Percentiles rank a stretch among this genome's conserved stretches.
These are phyloP conservation scores for Scheffersomyces amazonensis DNA, from an alignment of 805 yeast species.

Conservation along the genomic window DNA sequence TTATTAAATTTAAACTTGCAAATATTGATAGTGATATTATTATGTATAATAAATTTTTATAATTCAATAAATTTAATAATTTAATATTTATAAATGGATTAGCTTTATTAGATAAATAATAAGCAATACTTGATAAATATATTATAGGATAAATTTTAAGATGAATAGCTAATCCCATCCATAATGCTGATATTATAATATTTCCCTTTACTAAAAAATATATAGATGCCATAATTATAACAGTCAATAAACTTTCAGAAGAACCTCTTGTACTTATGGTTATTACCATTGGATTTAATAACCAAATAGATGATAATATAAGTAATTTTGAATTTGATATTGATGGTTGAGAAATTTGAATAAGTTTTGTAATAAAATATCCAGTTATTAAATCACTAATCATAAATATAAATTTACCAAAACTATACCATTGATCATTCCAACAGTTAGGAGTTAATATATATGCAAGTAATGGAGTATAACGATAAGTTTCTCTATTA, in stretches of 20 bases:
- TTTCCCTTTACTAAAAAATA: constrained; percentile 39
- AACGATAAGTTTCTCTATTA: constrained; percentile 81
- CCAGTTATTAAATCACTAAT: constrained; percentile 83
- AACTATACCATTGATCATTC: constrained; percentile 43
- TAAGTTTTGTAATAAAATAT: constrained; percentile 42
- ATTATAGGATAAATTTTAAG: constrained; percentile 91
- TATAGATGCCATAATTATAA: constrained; percentile 61
- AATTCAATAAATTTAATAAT: constrained; percentile 37
- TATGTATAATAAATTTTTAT: constrained; percentile 21
- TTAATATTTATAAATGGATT: constrained; percentile 23
- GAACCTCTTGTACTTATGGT: constrained; percentile 93
- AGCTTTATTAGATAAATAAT: constrained; percentile 32
- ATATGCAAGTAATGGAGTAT: constrained; percentile 91
- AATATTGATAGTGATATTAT: constrained; percentile 44
- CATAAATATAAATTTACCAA: constrained; percentile 80
- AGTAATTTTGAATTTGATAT: constrained; percentile 24
- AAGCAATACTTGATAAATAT: constrained; percentile 70
- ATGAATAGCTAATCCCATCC: constrained; percentile 80
- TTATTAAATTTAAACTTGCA: constrained; percentile 43
- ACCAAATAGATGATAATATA: constrained; percentile 65
- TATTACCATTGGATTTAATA: constrained; percentile 91
- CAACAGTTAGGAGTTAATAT: constrained; percentile 65
- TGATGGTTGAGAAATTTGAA: constrained; percentile 18
- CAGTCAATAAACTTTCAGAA: constrained; percentile 85
- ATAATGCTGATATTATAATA: constrained; percentile 32